Base-by-base conservation (phyloP, 2,329 filamentous ascomycete genomes). In the Teratosphaeria pseudoeucalypti region DNA sequence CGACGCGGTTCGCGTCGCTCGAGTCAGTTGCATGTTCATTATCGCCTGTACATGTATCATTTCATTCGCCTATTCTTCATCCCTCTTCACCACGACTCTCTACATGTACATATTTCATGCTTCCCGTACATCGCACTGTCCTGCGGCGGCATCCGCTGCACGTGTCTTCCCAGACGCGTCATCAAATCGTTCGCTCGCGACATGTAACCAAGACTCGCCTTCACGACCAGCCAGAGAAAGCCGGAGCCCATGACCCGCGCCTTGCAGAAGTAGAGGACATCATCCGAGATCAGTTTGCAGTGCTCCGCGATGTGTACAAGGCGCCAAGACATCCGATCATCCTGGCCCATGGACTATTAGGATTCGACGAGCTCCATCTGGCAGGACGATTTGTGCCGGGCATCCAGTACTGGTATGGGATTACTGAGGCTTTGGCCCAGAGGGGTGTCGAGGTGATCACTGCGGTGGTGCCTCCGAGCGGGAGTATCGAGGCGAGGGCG, bases 391-490 rank as follows among this genome's bases (percentile, higher is more conserved):
- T 75, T 43, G 70, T 85, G 6, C 84, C 83, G 0, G 81, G 82
- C 0, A 76, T 86, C 26, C 79, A 84, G 58, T 86, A 86, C 68
- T 86, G 84, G 84, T 78, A 83, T 53, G 84, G 84, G 1, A 85
- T 86, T 39, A 80, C 76, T 32, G 81, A 85, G 64, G 83, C 82
- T 7, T 68, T 85, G 29, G 74, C 75, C 3, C 74, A 77, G 37
- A 82, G 82, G 64, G 80, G 79, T 2, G 77, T 85, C 26, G 79
- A 84, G 61, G 83, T 85, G n/a, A 81, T 85, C 55, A 83, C 81
- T 7, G 81, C 82, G 2, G 76, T 79, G 6, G 84, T 86, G 0
- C 82, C 83, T 5, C 76, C 83, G 1, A 83, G 80, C 12, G 82
- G 78, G 0, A 82, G 81, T 6, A 84, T 86, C 63, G 82, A 85